phyloP scores from a whole-genome alignment of 2,329 filamentous ascomycete genomes.

The Bimuria novae-zelandiae region DNA sequence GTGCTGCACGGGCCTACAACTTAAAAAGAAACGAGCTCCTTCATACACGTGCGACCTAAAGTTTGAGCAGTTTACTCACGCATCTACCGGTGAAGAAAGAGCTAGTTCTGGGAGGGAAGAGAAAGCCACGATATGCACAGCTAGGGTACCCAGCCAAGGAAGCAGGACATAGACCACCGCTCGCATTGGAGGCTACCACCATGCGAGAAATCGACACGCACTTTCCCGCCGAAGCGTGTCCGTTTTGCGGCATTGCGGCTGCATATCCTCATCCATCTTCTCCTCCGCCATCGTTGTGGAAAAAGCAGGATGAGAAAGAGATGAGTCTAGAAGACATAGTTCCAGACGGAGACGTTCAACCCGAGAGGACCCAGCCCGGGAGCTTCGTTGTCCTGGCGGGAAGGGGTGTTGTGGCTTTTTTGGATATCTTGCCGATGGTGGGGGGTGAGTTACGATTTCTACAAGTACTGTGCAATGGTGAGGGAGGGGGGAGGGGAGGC shows the following conservation, averaged over 20 bases:
- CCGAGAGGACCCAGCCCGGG: slow-evolving; percentile 43
- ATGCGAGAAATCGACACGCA: slow-evolving; percentile 41
- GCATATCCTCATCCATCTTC: no score
- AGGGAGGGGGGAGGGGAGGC: not conserved
- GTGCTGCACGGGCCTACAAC: no score
- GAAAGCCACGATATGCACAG: no score
- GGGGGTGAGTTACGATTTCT: slow-evolving; percentile 53
- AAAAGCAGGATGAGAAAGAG: slow-evolving; percentile 16
- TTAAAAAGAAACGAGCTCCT: no score
- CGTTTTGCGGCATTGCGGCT: slow-evolving; percentile 63
- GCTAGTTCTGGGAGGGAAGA: no score
- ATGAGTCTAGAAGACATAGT: no score
- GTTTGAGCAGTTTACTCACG: no score
- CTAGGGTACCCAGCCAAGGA: no score
- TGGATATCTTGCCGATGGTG: slow-evolving; percentile 90
- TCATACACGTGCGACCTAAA: no score
- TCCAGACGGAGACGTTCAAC: slow-evolving; percentile 28
- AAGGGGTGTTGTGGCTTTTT: slow-evolving; percentile 77
- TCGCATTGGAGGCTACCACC: no score
- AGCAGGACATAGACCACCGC: no score
- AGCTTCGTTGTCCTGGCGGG: slow-evolving; percentile 75
- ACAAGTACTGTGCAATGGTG: not conserved
- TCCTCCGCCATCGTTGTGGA: not conserved
- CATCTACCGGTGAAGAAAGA: no score
- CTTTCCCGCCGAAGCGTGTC: slow-evolving; percentile 54